A percentile compares a stretch with the other conserved stretches of the same genome.
Evolutionary conservation across 129 eudicot genomes (phyloP).

Genomic region (Helianthus annuus): HanXRQr2.0-SUNRISE NC_035436.2:165329203-165329702

Average conservation of each 20-base stretch:
- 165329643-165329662: conserved; percentile 68
- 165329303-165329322: conserved; percentile 71
- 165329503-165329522: conserved; percentile 25
- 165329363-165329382: not conserved
- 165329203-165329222: conserved; percentile 52
- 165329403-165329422: no score
- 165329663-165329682: conserved; percentile 58
- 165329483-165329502: no score
- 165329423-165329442: no score
- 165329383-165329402: no score
- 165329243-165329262: conserved; percentile 39
- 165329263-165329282: conserved; percentile 58
- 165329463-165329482: no score
- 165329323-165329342: conserved; percentile 44
- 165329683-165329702: conserved; percentile 65
- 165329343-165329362: not conserved
- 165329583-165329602: conserved; percentile 49
- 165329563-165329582: conserved; percentile 52
- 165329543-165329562: no score
- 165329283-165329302: conserved; percentile 56
- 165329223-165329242: conserved; percentile 59
- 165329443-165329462: no score
- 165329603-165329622: conserved; percentile 57
- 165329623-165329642: conserved; percentile 44
- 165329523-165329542: conserved; percentile 70